phyloP scores from a whole-genome alignment of 306 rosid genomes.

The Prunus armeniaca region DNA sequence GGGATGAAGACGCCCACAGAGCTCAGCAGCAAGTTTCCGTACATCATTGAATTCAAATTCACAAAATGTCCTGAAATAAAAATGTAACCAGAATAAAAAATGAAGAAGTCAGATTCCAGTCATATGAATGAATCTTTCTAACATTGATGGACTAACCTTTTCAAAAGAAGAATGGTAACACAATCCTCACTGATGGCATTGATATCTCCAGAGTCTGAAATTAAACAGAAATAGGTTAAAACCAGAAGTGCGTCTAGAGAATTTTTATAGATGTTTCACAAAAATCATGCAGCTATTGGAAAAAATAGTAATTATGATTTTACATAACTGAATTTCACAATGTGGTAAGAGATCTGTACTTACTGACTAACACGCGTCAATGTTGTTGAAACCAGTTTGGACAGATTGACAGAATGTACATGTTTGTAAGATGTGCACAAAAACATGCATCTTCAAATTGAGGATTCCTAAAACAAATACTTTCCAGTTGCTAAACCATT shows the following conservation, averaged over 20 bases:
- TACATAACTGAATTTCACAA: not conserved
- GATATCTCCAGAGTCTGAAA: conserved; percentile 38
- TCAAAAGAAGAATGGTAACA: conserved; percentile 54
- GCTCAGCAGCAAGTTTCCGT: conserved; percentile 86
- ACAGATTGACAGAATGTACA: too few species aligned
- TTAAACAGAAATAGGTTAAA: conserved; percentile 11
- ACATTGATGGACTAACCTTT: conserved; percentile 38
- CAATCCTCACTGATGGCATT: conserved; percentile 38
- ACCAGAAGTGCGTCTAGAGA: conserved; percentile 1
- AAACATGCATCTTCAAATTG: too few species aligned
- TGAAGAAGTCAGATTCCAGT: conserved; percentile 19
- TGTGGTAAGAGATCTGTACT: not conserved
- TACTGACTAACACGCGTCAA: too few species aligned
- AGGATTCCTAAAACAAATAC: too few species aligned
- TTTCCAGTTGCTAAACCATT: too few species aligned
- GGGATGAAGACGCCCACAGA: conserved; percentile 91
- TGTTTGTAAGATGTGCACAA: too few species aligned
- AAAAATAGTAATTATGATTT: not conserved
- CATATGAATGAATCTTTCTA: conserved; percentile 14
- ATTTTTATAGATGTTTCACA: not conserved
- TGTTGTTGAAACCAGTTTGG: too few species aligned
- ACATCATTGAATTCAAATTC: conserved; percentile 83
- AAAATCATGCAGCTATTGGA: not conserved
- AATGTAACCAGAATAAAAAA: conserved; percentile 1
- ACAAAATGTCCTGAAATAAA: conserved; percentile 58